Percentiles rank a stretch among this genome's conserved stretches.
Evolutionary conservation across 2,329 filamentous ascomycete genomes (phyloP).

Genomic region (Phaeosphaeriaceae sp.): DNA sequence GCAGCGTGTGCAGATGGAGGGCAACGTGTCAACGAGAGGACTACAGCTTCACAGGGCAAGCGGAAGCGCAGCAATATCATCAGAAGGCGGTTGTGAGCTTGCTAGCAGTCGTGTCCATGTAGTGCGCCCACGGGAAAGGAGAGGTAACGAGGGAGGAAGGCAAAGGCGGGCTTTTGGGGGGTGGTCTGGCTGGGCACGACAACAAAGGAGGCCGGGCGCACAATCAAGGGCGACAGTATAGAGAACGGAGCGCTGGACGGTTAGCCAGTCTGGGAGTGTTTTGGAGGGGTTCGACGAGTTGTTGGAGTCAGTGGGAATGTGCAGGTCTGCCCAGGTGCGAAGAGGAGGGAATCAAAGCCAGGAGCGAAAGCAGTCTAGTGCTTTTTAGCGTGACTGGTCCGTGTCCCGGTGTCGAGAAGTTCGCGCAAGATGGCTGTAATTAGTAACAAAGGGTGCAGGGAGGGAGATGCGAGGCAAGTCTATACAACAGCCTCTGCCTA

Average conservation of each 20-base stretch:
- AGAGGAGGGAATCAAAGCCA: slow-evolving; percentile 21
- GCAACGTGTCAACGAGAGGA: slow-evolving; percentile 28
- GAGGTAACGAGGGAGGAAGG: slow-evolving; percentile 26
- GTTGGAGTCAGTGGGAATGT: slow-evolving; percentile 32
- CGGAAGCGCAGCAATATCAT: slow-evolving; percentile 24
- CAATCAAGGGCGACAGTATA: slow-evolving; percentile 18
- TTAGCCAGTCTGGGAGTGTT: slow-evolving; percentile 17
- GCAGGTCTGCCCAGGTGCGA: slow-evolving; percentile 23
- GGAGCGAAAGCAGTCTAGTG: slow-evolving; percentile 6
- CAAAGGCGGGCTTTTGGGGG: slow-evolving; percentile 33
- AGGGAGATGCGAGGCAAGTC: slow-evolving; percentile 1
- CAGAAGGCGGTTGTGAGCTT: slow-evolving; percentile 18
- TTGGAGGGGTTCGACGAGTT: slow-evolving; percentile 22
- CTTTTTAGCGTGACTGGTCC: slow-evolving; percentile 7
- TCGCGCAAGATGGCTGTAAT: slow-evolving; percentile 5
- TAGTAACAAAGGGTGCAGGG: slow-evolving; percentile 5
- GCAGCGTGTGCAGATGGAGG: slow-evolving; percentile 24
- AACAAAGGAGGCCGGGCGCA: slow-evolving; percentile 39
- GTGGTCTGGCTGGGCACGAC: slow-evolving; percentile 26
- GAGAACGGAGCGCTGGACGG: slow-evolving; percentile 23
- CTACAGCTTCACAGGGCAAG: slow-evolving; percentile 23
- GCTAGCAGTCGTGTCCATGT: slow-evolving; percentile 21
- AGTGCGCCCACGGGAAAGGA: slow-evolving; percentile 33
- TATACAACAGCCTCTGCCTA: too few relatives aligned
- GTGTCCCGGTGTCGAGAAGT: not conserved